Evolutionary conservation across 1,284 basidiomycete species (phyloP).

Genomic region (Pterula multifida): DNA sequence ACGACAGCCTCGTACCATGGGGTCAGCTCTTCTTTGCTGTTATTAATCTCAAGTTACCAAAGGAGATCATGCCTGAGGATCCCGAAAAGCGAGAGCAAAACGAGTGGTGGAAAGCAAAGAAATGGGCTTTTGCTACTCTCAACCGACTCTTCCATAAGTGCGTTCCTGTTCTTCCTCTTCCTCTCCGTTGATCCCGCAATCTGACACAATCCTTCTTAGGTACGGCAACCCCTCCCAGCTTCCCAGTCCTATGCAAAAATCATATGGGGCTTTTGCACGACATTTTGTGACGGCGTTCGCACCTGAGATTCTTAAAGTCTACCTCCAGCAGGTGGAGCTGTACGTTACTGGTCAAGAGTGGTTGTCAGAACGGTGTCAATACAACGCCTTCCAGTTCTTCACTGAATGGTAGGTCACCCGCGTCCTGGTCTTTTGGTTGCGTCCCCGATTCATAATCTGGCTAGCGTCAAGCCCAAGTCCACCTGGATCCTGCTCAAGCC

Average conservation of each 20-base stretch:
- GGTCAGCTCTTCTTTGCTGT: slow-evolving; percentile 71
- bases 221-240: slow-evolving; percentile 82
- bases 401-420: slow-evolving; percentile 61
- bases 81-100: slow-evolving; percentile 63
- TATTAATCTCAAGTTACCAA: slow-evolving; percentile 56
- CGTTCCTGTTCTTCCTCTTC: slow-evolving; percentile 8
- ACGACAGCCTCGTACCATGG: slow-evolving; percentile 73
- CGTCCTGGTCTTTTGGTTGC: slow-evolving; percentile 5
- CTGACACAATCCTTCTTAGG: slow-evolving; percentile 20
- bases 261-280: slow-evolving; percentile 61
- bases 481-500: slow-evolving; percentile 81
- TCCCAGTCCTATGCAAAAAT: slow-evolving; percentile 53
- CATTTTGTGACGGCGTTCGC: slow-evolving; percentile 73
- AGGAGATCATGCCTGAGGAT: slow-evolving; percentile 53
- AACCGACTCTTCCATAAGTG: slow-evolving; percentile 67
- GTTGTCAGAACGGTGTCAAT: slow-evolving; percentile 73
- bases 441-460: background rate
- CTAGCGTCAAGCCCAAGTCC: slow-evolving; percentile 77
- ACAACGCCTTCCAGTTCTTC: slow-evolving; percentile 72
- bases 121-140: slow-evolving; percentile 75
- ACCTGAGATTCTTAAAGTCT: slow-evolving; percentile 73
- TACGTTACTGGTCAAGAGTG: slow-evolving; percentile 61
- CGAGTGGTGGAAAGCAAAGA: slow-evolving; percentile 85
- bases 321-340: slow-evolving; percentile 64
- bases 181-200: background rate